Conservation (phyloP, 441 rosid genomes). For the Pelargonium australe region DNA sequence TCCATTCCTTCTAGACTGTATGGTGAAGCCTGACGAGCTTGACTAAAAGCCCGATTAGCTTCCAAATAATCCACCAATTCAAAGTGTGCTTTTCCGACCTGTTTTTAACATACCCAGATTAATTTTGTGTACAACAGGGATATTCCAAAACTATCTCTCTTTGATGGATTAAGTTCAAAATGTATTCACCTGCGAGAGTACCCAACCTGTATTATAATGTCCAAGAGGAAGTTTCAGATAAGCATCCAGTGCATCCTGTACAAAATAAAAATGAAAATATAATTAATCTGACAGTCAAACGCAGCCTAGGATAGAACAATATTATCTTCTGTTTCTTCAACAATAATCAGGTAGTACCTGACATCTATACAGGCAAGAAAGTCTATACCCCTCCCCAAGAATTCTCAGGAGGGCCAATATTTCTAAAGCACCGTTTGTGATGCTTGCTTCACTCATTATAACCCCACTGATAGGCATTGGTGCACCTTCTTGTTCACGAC, state of each 20-base stretch:
- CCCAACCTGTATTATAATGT: slow-evolving; percentile 95
- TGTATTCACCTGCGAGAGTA: slow-evolving; percentile 75
- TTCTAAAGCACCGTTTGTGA: slow-evolving; percentile 61
- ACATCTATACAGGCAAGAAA: slow-evolving; percentile 75
- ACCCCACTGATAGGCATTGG: slow-evolving; percentile 41
- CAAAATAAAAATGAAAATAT: slow-evolving; percentile 21
- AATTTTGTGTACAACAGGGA: slow-evolving; percentile 12
- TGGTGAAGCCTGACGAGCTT: slow-evolving; percentile 71
- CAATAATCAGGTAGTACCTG: slow-evolving; percentile 44
- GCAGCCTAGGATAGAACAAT: slow-evolving; percentile 13
- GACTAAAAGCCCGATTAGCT: slow-evolving; percentile 80
- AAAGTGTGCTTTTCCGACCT: slow-evolving; percentile 91
- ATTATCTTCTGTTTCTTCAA: slow-evolving; percentile 16
- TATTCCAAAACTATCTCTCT: neutral
- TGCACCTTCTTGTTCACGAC: slow-evolving; percentile 59
- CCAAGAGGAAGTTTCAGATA: slow-evolving; percentile 70
- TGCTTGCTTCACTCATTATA: slow-evolving; percentile 39
- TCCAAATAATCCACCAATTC: slow-evolving; percentile 88
- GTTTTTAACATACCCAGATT: slow-evolving; percentile 22
- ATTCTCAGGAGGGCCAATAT: slow-evolving; percentile 64
- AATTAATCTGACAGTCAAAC: slow-evolving; percentile 25
- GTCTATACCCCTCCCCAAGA: slow-evolving; percentile 90
- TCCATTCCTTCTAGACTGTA: slow-evolving; percentile 95
- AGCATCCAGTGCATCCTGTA: slow-evolving; percentile 77
- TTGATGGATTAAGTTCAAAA: slow-evolving; percentile 11